Evolutionary conservation across 805 yeast species (phyloP), one percentile per base, ranked within the genome.

Genomic region (Wickerhamiella lipophila): DNA sequence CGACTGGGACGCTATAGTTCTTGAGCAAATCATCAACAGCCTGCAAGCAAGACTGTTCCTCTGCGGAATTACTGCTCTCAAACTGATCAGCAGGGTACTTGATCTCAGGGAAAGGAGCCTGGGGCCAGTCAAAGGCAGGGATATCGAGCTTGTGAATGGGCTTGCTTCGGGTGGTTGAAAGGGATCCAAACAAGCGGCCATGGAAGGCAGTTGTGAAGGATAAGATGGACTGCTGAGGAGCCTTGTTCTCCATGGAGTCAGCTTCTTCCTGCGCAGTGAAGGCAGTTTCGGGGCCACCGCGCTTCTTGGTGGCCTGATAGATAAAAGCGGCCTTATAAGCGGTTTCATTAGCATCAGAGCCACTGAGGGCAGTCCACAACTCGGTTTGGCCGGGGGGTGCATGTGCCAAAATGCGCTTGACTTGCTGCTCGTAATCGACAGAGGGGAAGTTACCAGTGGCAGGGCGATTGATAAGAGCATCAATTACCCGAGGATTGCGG

Each of bases 121-220:
- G 87, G 62, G 97, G 97, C 96, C 96, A 88, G 62, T 84, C 77
- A 72, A 88, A 88, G 6, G 95, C 79, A 53, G 97, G 97, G 68
- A 89, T 63, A 51, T 70, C 73, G 66, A 88, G 71, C 71, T 89
- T 88, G 73, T 88, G 97, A 58, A 89, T 76, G 56, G 96, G 95
- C 72, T 86, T 89, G 50, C 96, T 86, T 65, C 95, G 78, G 35
- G 97, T 88, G 56, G 85, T 78, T 6, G 95, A 83, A 40, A 84
- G 87, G 49, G 94, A 76, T 21, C 95, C 97, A 69, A 88, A 86
- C 55, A 87, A 69, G 68, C 97, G 79, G 55, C 97, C 97, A 64
- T 88, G 97, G 83, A 88, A 89, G 26, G 92, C 92, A 56, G 78
- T 74, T 66, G 79, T 79, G 69, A 88, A 88, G 4, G 96, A 86